phyloP scores from a whole-genome alignment of 2,329 filamentous ascomycete species.

The Fusarium xyrophilum region DNA sequence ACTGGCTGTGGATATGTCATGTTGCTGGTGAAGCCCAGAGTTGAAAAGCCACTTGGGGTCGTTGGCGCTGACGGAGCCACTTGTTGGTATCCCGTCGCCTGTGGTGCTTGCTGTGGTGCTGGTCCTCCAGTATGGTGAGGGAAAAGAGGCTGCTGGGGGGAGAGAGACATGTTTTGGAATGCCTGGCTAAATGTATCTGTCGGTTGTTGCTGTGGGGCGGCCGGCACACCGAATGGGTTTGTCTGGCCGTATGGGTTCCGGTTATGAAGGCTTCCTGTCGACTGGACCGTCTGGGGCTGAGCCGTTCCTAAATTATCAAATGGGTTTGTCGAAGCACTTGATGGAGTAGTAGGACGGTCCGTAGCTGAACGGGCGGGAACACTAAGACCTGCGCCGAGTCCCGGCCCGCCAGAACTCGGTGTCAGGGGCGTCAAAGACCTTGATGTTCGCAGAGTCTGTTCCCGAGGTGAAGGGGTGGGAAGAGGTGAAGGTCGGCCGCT shows the following conservation, averaged over 20 bases:
- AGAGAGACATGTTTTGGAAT: constrained; percentile 78
- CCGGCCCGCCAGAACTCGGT: constrained; percentile 43
- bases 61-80: constrained; percentile 53
- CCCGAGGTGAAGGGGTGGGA: constrained; percentile 52
- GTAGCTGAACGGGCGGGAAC: constrained; percentile 41
- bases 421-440: constrained; percentile 63
- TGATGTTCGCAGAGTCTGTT: constrained; percentile 56
- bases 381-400: constrained; percentile 45
- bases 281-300: constrained; percentile 69
- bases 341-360: constrained; percentile 50
- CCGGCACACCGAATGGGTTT: constrained; percentile 72
- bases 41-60: constrained; percentile 50
- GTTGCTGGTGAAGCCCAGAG: constrained; percentile 51
- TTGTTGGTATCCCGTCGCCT: constrained; percentile 54
- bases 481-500: constrained; percentile 50
- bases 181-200: constrained; percentile 64
- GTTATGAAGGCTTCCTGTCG: constrained; percentile 66
- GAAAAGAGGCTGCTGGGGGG: constrained; percentile 68
- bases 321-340: constrained; percentile 67
- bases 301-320: constrained; percentile 67
- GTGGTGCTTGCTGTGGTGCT: constrained; percentile 50
- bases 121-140: constrained; percentile 76
- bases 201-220: constrained; percentile 44
- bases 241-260: constrained; percentile 62
- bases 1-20: constrained; percentile 52